phyloP scores from a whole-genome alignment of 2,329 filamentous ascomycete species.

The Aspergillus pseudotamarii region DNA sequence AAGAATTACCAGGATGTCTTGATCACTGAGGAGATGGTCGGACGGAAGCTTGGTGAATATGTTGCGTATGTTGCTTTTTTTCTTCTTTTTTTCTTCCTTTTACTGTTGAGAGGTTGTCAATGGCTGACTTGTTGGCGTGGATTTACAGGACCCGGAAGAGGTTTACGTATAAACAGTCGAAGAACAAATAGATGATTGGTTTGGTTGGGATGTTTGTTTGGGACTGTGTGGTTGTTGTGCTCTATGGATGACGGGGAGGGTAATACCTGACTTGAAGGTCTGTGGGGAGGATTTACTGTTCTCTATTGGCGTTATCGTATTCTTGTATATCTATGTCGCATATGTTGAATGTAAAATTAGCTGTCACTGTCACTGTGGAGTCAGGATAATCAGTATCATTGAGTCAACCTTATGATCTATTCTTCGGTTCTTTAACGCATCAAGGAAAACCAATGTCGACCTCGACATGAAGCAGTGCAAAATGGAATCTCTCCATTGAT shows the following conservation, averaged over 20 bases:
- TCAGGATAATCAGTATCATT: conserved; percentile 10
- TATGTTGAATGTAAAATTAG: conserved; percentile 15
- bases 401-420: conserved; percentile 6
- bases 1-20: conserved; percentile 80
- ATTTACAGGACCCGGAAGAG: conserved; percentile 64
- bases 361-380: not conserved
- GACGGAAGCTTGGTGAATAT: conserved; percentile 92
- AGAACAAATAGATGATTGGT: conserved; percentile 62
- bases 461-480: not conserved
- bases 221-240: not conserved
- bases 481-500: not conserved
- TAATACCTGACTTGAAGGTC: no score
- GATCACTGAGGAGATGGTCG: conserved; percentile 95
- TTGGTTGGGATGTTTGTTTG: not conserved
- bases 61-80: conserved; percentile 66
- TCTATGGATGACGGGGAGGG: not conserved
- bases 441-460: not conserved
- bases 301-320: conserved; percentile 9
- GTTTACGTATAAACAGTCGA: conserved; percentile 70
- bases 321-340: conserved; percentile 16
- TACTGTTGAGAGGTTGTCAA: not conserved
- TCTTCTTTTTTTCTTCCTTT: not conserved
- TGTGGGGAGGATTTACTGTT: not conserved
- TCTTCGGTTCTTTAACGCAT: not conserved
- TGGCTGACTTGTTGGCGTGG: not conserved